phyloP scores from a whole-genome alignment of 2,329 filamentous ascomycete species.

The Cercospora sojina region DNA sequence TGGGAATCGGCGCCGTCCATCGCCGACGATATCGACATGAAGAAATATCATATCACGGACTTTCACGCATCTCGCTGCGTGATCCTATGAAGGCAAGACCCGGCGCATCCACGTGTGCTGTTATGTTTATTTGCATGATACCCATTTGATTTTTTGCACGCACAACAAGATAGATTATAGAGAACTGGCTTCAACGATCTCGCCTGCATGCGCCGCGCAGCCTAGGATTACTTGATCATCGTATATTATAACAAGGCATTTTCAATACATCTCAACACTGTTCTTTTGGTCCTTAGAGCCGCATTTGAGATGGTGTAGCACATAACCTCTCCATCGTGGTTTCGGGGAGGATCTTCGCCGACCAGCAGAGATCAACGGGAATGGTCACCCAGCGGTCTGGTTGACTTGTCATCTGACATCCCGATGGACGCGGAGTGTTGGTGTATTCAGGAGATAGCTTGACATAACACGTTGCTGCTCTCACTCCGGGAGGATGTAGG shows the following conservation, averaged over 20 bases:
- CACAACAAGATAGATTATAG: not conserved
- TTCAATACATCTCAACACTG: not conserved
- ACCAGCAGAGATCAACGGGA: too few relatives aligned
- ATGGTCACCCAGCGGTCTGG: not conserved
- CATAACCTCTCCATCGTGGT: too few relatives aligned
- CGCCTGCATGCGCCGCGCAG: not conserved
- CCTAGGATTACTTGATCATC: not conserved
- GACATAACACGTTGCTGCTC: not conserved
- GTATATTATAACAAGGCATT: not conserved
- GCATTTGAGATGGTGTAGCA: not conserved
- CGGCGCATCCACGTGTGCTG: not conserved
- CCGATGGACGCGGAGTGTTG: not conserved
- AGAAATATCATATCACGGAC: slow-evolving; percentile 11
- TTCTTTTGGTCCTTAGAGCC: not conserved
- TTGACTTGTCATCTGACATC: not conserved
- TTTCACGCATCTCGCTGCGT: slow-evolving; percentile 26
- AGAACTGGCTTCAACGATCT: not conserved
- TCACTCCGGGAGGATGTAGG: not conserved
- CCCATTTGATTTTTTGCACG: slow-evolving; percentile 7
- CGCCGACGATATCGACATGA: slow-evolving; percentile 11
- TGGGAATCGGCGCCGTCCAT: not conserved
- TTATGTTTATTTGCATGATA: slow-evolving; percentile 14
- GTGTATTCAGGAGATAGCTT: not conserved
- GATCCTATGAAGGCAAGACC: slow-evolving; percentile 32
- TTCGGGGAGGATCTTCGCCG: too few relatives aligned